These are phyloP conservation scores for Mentha longifolia DNA, from an alignment of 257 asterid species.

Conservation along the genomic window DNA sequence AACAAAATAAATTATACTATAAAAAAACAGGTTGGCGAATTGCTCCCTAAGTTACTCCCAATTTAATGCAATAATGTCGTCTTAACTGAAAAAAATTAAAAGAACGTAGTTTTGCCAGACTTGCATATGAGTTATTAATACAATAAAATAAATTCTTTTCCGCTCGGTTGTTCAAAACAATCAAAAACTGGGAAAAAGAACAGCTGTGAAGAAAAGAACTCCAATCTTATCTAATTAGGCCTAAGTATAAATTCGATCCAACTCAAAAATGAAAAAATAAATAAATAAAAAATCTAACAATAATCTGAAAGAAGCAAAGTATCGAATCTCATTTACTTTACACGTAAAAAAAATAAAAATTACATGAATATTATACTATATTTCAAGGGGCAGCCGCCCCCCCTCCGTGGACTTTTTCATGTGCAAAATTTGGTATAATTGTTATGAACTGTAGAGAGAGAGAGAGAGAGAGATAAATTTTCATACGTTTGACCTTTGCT, in stretches of 20 bases:
- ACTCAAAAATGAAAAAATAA: neutral
- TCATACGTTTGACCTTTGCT: slow-evolving; percentile 24
- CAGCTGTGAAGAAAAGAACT: neutral
- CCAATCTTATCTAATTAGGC: neutral
- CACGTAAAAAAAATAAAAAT: neutral
- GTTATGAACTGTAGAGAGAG: neutral
- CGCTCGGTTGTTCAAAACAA: neutral
- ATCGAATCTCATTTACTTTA: slow-evolving; percentile 16
- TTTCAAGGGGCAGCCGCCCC: neutral
- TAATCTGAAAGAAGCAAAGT: neutral
- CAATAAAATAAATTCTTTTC: neutral
- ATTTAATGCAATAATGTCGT: slow-evolving; percentile 1
- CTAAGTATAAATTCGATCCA: neutral
- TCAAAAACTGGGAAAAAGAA: neutral
- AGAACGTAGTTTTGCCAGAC: slow-evolving; percentile 13
- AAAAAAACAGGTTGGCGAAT: slow-evolving; percentile 35
- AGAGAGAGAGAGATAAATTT: slow-evolving; percentile 2
- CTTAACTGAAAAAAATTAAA: slow-evolving; percentile 15
- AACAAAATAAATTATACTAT: neutral
- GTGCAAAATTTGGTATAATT: slow-evolving; percentile 30
- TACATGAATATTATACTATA: slow-evolving; percentile 1
- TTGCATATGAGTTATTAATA: slow-evolving; percentile 18
- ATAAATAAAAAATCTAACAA: neutral
- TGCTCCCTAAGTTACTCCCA: slow-evolving; percentile 11
- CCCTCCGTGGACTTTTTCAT: slow-evolving; percentile 12